Base-by-base conservation (phyloP, 73 alveolate species). In the Effrenium voratum region DNA sequence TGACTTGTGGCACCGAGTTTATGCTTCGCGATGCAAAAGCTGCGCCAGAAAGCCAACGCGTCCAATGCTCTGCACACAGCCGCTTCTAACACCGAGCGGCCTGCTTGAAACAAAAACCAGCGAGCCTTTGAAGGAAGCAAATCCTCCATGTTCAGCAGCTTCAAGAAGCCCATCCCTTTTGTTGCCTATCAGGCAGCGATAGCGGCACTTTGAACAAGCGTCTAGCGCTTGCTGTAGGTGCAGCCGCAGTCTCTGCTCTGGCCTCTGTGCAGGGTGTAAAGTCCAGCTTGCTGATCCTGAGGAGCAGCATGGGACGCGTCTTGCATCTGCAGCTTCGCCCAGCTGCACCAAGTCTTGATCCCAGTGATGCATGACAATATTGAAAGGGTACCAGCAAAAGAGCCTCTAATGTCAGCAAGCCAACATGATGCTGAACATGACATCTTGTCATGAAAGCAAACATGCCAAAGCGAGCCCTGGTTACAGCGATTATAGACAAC, bases 101-200 rank as follows among this genome's bases (percentile, higher is more conserved):
- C 38, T 19, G 38, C 32, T 63, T 13, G 10, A 4, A 13, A 4
- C 41, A 5, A 36, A 73, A 38, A 3, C 8, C 13, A 40, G 28
- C 32, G 50, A 43, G 87, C 97, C 97, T 90, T 44, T 32, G 97
- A 90, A 47, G 97, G 97, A 47, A 40, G 55, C 26, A 36, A 19
- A 19, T 46, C 75, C 40, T 50, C 63, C 70, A 2, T 46, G 52
- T 46, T 36, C 52, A 68, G 40, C 73, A 90, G 86, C 97, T 90
- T 90, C 88, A 90, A 55, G 34, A 68, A 70, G 32, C 97, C 97
- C 55, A 50, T 70, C 41, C 97, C 97, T 87, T 90, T 90, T 50
- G 77, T 76, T 30, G 97, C 97, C 97, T 90, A 26, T 32, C 84
- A 40, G 32, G 34, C 3, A 32, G 0, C 84, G 6, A 50, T 28